Percentiles rank a stretch among this genome's conserved stretches.
Conservation (phyloP, 371 early-diverging fungal genomes). For the Syncephalastrum sp. region DNA sequence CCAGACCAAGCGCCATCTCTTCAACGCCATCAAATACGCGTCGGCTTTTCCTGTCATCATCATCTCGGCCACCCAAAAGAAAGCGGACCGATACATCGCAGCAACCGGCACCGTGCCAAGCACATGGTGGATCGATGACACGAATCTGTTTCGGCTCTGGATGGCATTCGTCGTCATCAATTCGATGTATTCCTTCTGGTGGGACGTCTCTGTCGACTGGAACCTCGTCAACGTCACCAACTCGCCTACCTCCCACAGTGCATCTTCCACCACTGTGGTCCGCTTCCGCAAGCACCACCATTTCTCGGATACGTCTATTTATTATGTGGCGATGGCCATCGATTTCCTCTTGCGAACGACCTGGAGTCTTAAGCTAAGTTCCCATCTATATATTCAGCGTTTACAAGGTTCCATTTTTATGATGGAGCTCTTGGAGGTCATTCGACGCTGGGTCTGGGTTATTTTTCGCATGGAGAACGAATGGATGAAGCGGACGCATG, state of each 20-base stretch:
- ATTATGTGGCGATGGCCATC: slow-evolving; percentile 70
- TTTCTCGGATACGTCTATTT: slow-evolving; percentile 60
- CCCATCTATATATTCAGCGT: slow-evolving; percentile 66
- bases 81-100: slow-evolving; percentile 35
- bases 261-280: slow-evolving; percentile 23
- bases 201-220: slow-evolving; percentile 95
- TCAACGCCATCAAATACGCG: slow-evolving; percentile 86
- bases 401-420: slow-evolving; percentile 72
- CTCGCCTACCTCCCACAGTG: slow-evolving; percentile 5
- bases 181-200: slow-evolving; percentile 90
- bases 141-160: slow-evolving; percentile 42
- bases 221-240: slow-evolving; percentile 51
- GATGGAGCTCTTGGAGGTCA: slow-evolving; percentile 77
- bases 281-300: slow-evolving; percentile 65
- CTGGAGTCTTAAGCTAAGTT: slow-evolving; percentile 82
- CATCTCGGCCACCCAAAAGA: slow-evolving; percentile 65
- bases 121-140: slow-evolving; percentile 42
- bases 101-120: slow-evolving; percentile 37
- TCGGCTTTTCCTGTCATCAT: slow-evolving; percentile 83
- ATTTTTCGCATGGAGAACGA: slow-evolving; percentile 85
- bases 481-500: slow-evolving; percentile 57
- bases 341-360: slow-evolving; percentile 83
- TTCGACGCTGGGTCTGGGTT: slow-evolving; percentile 90
- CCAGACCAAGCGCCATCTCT: slow-evolving; percentile 64
- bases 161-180: slow-evolving; percentile 77